Evolutionary conservation across 2,329 filamentous ascomycete genomes (phyloP).

Genomic region (Clonostachys rhizophaga): DNA sequence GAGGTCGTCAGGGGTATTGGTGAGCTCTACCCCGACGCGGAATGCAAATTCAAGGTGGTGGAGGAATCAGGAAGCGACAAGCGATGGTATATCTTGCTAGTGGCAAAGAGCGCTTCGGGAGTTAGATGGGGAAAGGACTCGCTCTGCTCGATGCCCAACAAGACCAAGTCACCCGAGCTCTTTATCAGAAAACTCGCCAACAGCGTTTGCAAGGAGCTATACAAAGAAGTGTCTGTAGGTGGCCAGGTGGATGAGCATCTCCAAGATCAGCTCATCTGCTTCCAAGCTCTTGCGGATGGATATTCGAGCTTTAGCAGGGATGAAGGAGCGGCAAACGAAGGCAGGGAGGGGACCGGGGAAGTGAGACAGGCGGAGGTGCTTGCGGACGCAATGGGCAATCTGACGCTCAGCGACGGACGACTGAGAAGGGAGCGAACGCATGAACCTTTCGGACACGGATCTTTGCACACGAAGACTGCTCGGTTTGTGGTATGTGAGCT

Average conservation of each 20-base stretch:
- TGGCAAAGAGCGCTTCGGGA: conserved; percentile 41
- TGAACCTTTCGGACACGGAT: conserved; percentile 52
- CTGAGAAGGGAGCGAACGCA: conserved; percentile 36
- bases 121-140: conserved; percentile 45
- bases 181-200: conserved; percentile 35
- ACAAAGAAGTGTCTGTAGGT: conserved; percentile 33
- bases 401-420: conserved; percentile 15
- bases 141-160: conserved; percentile 34
- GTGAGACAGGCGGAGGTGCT: conserved; percentile 1
- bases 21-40: conserved; percentile 33
- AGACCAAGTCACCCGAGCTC: conserved; percentile 16
- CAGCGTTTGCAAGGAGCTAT: conserved; percentile 38
- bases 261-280: conserved; percentile 57
- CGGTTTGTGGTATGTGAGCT: conserved; percentile 53
- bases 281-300: conserved; percentile 53
- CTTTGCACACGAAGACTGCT: conserved; percentile 52
- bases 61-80: conserved; percentile 47
- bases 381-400: conserved; percentile 1
- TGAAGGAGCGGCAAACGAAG: conserved; percentile 12
- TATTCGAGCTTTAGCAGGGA: conserved; percentile 34
- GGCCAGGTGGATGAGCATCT: conserved; percentile 51
- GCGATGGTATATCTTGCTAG: conserved; percentile 51
- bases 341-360: conserved; percentile 9
- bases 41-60: conserved; percentile 35
- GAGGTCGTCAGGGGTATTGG: conserved; percentile 32